Base-by-base conservation (phyloP, 805 yeast genomes). In the Pichia phayaonensis region DNA sequence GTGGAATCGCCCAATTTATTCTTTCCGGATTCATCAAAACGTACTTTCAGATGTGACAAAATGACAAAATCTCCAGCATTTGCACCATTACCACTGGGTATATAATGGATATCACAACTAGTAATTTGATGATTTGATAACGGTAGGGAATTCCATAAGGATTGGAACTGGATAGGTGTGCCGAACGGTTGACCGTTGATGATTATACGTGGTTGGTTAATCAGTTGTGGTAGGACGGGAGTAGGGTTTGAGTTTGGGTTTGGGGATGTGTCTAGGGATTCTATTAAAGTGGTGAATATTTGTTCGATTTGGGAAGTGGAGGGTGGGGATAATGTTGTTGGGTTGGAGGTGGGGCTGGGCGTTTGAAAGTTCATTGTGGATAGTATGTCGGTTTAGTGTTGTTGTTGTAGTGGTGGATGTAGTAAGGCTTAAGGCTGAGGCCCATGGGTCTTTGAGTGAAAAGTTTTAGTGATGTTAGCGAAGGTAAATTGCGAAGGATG, bases 21-120 rank as follows among this genome's bases (percentile, higher is more conserved):
- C 53, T 71, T 75, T 0, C 94, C 94, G 48, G 83, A 76, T 59
- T 86, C 94, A 64, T 86, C 94, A 58, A 85, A 86, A 53, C 82
- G 72, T 13, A 85, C 86, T 62, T 83, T 86, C 16, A 79, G 70
- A 47, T 72, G 71, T 10, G 67, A 64, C 2, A 76, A 71, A n/a
- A 77, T 70, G 16, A 79, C 66, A 45, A 53, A 62, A 45, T 62
- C 63, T 39, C 56, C 55, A 38, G 31, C 40, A 18, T 40, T 40
- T 21, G 40, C 12, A 18, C 22, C n/a, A n/a, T 39, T 26, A 23
- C 26, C 31, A 8, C 27, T 20, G 5, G 83, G 71, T 39, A 85
- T 75, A 51, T 79, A 67, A 60, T 85, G 94, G 44, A 79, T 74
- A 61, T 85, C 92, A 48, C 76, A 73, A 13, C 82, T 76, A n/a